Base-by-base conservation (phyloP, 129 eudicot species). In the Oenanthe sinensis region DNA sequence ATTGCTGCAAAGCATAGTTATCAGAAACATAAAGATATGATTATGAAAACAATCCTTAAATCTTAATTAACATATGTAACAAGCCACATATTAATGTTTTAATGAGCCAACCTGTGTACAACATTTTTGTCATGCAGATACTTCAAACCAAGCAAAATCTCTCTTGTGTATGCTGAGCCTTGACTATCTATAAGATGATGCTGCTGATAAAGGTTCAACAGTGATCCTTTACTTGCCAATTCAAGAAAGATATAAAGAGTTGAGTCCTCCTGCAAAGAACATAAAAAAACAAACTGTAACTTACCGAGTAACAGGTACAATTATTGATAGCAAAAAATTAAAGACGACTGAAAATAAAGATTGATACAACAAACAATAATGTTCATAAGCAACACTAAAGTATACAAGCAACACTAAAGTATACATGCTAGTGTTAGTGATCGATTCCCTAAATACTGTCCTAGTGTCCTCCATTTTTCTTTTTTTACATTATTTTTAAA, bases 211-310 rank as follows among this genome's bases (percentile, higher is more conserved):
- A 93, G 90, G 71, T 60, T 93, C 82, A 87, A 86, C n/a, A 93
- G 91, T 24, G 98, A 93, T 71, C 98, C 98, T 81, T 89, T 86
- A 0, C 95, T 93, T 80, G 87, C 94, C 42, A 93, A 91, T 87
- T 93, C 98, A 81, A 93, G 90, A 78, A 93, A 93, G 79, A 93
- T 93, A 76, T 91, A 91, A n/a, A 93, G 89, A 69, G 86, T 87
- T 43, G 87, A 78, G 74, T 87, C 91, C 83, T 85, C 92, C 98
- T 93, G 84, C 40, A 82, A 82, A 80, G 70, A 63, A 36, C 47
- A 76, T 60, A 46, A 11, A 48, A 79, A 17, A 20, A 7, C 22
- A 8, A 71, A 50, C 48, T 9, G 50, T 19, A 28, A 74, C 45
- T 28, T 24, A 4, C 55, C 43, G 42, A n/a, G 24, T 47, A 68